Conservation (phyloP, 2,329 filamentous ascomycete species). For the Xylariaceae sp. region DNA sequence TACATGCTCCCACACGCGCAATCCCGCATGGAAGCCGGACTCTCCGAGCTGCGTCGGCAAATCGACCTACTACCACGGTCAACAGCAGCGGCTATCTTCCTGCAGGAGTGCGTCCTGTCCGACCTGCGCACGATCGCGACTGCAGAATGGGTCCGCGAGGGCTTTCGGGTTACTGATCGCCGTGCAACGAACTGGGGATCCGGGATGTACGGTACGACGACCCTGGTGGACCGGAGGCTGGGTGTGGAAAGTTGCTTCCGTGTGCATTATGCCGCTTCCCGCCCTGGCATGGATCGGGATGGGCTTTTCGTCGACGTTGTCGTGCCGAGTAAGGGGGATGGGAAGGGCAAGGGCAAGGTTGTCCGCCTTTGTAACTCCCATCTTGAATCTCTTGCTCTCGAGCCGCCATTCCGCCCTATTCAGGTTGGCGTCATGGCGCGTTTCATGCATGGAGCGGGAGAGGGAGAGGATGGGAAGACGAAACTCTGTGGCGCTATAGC, state of each 20-base stretch:
- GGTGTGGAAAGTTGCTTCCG: conserved; percentile 41
- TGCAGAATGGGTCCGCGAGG: conserved; percentile 41
- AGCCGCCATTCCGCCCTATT: conserved; percentile 23
- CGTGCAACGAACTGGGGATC: conserved; percentile 38
- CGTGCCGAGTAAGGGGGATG: conserved; percentile 33
- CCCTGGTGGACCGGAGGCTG: conserved; percentile 44
- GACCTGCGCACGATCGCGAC: conserved; percentile 42
- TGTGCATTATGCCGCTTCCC: conserved; percentile 43
- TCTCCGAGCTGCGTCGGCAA: conserved; percentile 22
- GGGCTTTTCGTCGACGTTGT: conserved; percentile 49
- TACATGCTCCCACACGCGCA: conserved; percentile 28
- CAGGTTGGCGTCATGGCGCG: conserved; percentile 21
- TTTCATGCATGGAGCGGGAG: conserved; percentile 21
- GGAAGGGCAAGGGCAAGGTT: conserved; percentile 7
- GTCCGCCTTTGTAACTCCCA: conserved; percentile 28
- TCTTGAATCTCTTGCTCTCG: conserved; percentile 26
- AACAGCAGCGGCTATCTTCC: conserved; percentile 39
- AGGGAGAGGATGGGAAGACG: too few relatives aligned
- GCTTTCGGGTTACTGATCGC: conserved; percentile 46
- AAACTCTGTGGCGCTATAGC: conserved; percentile 43
- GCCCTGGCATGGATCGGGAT: conserved; percentile 47
- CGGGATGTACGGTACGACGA: conserved; percentile 47
- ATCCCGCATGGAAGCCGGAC: conserved; percentile 25
- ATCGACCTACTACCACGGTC: conserved; percentile 3
- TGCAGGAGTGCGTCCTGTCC: conserved; percentile 46